A percentile compares a stretch with the other conserved stretches of the same genome.
Conservation (phyloP, 2,329 filamentous ascomycete genomes). For the Talaromyces verruculosus region DNA sequence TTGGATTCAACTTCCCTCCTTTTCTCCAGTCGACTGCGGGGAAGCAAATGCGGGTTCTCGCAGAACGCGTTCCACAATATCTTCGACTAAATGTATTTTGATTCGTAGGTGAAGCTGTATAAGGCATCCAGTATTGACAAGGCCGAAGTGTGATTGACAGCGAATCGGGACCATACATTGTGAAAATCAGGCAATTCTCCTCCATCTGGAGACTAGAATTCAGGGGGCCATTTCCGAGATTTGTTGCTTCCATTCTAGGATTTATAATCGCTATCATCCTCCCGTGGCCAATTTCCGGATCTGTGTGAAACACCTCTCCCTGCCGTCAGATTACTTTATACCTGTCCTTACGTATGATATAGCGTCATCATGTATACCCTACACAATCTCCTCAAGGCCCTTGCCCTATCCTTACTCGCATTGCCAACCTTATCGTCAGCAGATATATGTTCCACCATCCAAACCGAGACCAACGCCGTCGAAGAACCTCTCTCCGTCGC, state of each 20-base stretch:
- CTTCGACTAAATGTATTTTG: no score
- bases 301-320: no score
- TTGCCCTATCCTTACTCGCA: slow-evolving; percentile 14
- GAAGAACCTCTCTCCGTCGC: slow-evolving; percentile 33
- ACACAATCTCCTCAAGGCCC: neutral
- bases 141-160: neutral
- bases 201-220: no score
- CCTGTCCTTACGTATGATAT: neutral
- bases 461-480: slow-evolving; percentile 28
- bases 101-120: neutral
- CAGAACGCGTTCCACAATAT: no score
- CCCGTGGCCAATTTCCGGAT: neutral
- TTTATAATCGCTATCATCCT: neutral
- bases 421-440: slow-evolving; percentile 28
- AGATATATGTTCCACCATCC: slow-evolving; percentile 44
- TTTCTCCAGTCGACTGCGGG: neutral
- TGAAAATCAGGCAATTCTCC: neutral
- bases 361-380: neutral
- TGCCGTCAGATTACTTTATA: neutral
- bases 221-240: neutral
- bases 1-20: neutral
- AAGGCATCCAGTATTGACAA: neutral
- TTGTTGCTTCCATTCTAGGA: no score
- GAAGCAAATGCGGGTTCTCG: neutral
- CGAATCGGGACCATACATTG: neutral